phyloP scores from a whole-genome alignment of 192 early-diverging fungal genomes.

The Mortierella hygrophila region DNA sequence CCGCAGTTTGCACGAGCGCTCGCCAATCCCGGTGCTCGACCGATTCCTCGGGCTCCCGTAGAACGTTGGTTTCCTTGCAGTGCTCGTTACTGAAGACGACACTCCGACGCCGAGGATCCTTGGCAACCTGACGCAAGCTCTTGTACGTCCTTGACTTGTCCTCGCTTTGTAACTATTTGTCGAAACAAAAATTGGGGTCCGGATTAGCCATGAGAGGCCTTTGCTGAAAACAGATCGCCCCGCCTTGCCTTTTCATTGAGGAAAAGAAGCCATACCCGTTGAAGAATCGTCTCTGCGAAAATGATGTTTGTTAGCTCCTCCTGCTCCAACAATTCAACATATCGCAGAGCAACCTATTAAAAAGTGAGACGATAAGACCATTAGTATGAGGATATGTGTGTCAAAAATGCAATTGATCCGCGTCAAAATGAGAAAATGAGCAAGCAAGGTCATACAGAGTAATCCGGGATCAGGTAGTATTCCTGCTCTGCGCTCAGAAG shows the following conservation, averaged over 20 bases:
- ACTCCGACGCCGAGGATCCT: constrained; percentile 66
- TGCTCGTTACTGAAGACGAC: constrained; percentile 80
- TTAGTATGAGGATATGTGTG: background rate
- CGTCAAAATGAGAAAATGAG: background rate
- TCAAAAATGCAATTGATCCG: background rate
- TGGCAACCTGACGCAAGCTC: constrained; percentile 69
- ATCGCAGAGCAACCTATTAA: constrained; percentile 63
- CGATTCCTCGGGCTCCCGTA: constrained; percentile 54
- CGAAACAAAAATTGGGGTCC: background rate
- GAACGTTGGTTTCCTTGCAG: constrained; percentile 61
- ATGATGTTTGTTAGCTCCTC: constrained; percentile 75
- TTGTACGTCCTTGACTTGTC: constrained; percentile 73
- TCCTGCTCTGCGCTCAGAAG: constrained; percentile 53
- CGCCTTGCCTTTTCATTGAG: background rate
- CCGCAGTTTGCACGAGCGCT: constrained; percentile 64
- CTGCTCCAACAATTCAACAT: constrained; percentile 78
- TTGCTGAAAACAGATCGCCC: background rate
- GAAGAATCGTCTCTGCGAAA: constrained; percentile 73
- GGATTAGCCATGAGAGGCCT: background rate
- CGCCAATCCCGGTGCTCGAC: constrained; percentile 64
- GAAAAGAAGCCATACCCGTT: constrained; percentile 54
- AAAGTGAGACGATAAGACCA: background rate
- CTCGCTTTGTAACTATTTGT: constrained; percentile 66
- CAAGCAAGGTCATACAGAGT: constrained; percentile 44
- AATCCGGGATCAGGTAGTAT: constrained; percentile 67